A percentile compares a stretch with the other conserved stretches of the same genome.
phyloP scores from a whole-genome alignment of 179 eudicot genomes.

The Spinacia oleracea region DNA sequence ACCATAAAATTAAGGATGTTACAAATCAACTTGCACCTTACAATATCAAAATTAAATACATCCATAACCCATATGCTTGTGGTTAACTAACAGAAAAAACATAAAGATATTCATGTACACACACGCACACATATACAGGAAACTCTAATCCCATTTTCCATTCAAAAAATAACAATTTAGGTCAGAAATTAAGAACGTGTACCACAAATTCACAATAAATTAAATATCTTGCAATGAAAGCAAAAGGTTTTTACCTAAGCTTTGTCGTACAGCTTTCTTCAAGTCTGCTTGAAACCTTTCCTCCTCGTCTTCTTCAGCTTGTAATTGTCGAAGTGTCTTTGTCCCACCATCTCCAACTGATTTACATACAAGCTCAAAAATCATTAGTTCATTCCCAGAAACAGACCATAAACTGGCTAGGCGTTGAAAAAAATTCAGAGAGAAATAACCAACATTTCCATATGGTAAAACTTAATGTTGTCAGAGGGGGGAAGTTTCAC shows the following conservation, averaged over 20 bases:
- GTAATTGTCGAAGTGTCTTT: slow-evolving; percentile 63
- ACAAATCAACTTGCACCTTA: not conserved
- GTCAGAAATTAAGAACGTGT: not conserved
- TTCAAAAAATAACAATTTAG: too few species aligned
- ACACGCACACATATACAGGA: not conserved
- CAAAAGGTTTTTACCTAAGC: slow-evolving; percentile 60
- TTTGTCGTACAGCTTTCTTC: slow-evolving; percentile 81
- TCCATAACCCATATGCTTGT: not conserved
- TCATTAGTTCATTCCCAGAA: slow-evolving; percentile 13
- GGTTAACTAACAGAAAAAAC: not conserved
- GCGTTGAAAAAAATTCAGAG: not conserved
- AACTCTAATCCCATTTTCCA: not conserved
- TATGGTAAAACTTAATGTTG: not conserved
- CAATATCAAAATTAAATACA: not conserved
- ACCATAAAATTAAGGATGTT: not conserved
- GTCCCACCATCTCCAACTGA: slow-evolving; percentile 53
- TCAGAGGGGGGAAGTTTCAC: not conserved
- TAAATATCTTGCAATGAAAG: not conserved
- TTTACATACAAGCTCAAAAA: slow-evolving; percentile 24
- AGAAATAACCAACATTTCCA: not conserved
- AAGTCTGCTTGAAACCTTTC: slow-evolving; percentile 94
- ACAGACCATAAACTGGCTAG: not conserved
- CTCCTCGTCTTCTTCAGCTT: slow-evolving; percentile 86
- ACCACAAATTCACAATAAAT: not conserved
- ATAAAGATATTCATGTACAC: not conserved